Base-by-base conservation (phyloP, 441 rosid genomes). In the Populus trichocarpa region DNA sequence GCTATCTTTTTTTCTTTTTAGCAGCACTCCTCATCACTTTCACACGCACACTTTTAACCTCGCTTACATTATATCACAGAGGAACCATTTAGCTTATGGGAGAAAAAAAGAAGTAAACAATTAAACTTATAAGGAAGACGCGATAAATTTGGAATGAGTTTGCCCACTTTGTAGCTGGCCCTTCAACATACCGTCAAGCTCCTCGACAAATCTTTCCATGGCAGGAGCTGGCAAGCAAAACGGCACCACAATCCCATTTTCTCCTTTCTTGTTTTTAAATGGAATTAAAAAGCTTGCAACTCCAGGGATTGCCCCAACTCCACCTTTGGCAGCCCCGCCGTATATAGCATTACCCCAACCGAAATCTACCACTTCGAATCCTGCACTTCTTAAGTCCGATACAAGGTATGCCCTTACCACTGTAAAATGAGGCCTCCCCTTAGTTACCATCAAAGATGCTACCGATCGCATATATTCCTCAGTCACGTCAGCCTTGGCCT, bases 171-270 rank as follows among this genome's bases (percentile, higher is more conserved):
- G 38, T 20, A 53, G 59, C 9, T 61, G 9, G 40, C n/a, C 64
- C 22, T 75, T 59, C 67, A 81, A 61, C 70, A 81, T 33, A 20
- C 22, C 35, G 0, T 80, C 70, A 6, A 85, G 25, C 76, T 88
- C 91, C 73, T 75, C 57, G 1, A 10, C 79, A 38, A 93, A 91
- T 10, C 79, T 84, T 3, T 82, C 73, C 91, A 89, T 90, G 0
- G 86, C 88, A 2, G 66, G 77, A 2, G 76, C 78, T 0, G 94
- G 90, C 76, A 89, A 84, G 82, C 89, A 86, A 67, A 88, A 59
- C 0, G 87, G 86, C 74, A 87, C 78, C 14, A 83, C 18, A 14
- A 85, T 77, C 26, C 92, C 91, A 4, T 32, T 74, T 61, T 85
- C 88, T 32, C 88, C 88, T 0, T 86, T 70, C 8, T 71, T 82